A percentile compares a stretch with the other conserved stretches of the same genome.
Evolutionary conservation across 2,329 filamentous ascomycete species (phyloP).

Genomic region (Cordyceps cicadae): DNA sequence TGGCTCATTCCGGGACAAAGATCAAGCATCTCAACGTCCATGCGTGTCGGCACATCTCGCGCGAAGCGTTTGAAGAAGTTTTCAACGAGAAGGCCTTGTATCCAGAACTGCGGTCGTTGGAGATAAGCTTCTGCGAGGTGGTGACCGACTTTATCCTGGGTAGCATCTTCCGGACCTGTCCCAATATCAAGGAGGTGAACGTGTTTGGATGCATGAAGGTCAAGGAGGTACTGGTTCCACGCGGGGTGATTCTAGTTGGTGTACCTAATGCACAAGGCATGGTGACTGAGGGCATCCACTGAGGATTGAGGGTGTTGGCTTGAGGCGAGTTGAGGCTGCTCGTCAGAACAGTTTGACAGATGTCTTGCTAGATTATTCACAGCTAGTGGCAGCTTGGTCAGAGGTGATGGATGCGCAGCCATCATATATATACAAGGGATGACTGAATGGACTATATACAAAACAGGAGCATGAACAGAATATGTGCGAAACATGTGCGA

Average conservation of each 20-base stretch:
- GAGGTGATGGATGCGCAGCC: background rate
- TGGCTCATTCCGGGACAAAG: slow-evolving; percentile 67
- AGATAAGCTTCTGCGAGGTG: slow-evolving; percentile 67
- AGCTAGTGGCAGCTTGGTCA: background rate
- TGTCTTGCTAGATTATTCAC: background rate
- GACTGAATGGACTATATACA: background rate
- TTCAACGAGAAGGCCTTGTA: slow-evolving; percentile 58
- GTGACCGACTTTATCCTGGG: slow-evolving; percentile 59
- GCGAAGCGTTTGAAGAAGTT: slow-evolving; percentile 62
- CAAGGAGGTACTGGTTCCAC: slow-evolving; percentile 43
- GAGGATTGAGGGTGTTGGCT: slow-evolving; percentile 12
- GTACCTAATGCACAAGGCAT: slow-evolving; percentile 52
- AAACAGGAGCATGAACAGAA: background rate
- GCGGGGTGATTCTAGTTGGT: slow-evolving; percentile 48
- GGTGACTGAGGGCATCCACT: slow-evolving; percentile 43
- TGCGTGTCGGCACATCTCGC: slow-evolving; percentile 73
- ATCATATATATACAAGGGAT: background rate
- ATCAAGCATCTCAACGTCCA: slow-evolving; percentile 68
- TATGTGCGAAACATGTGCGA: background rate
- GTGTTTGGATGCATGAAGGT: slow-evolving; percentile 61
- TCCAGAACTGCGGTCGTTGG: slow-evolving; percentile 59
- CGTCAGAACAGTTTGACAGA: background rate
- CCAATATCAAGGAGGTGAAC: slow-evolving; percentile 49
- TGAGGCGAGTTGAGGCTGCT: background rate
- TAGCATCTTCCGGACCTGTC: slow-evolving; percentile 56